Base-by-base conservation (phyloP, 306 rosid species). In the Hippophae gyantsensis region DNA sequence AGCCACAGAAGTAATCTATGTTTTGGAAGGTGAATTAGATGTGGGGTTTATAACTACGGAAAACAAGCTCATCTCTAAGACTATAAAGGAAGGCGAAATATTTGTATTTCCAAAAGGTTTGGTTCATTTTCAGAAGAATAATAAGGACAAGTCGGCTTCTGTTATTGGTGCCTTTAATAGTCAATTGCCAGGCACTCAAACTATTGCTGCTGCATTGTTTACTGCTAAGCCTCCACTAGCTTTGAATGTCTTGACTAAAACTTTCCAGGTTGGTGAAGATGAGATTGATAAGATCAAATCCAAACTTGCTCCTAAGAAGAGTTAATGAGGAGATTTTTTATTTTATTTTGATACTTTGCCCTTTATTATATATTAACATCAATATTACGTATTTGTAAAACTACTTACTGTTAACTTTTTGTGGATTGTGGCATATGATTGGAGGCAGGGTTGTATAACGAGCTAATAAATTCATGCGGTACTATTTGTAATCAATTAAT, bases 101-200 rank as follows among this genome's bases (percentile, higher is more conserved):
- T 92, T 87, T 68, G 92, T 66, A 57, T 92, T 92, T 69, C 96
- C 98, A 8, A 85, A 53, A 58, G 95, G 93, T 0, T 61, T 83
- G 44, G 84, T 87, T 63, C 96, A 92, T 53, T 92, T 81, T 70
- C 98, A 92, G 73, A 85, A 83, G 75, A 92, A 92, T 79, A 88
- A 78, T 44, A 93, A 72, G 1, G 54, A 69, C 5, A 70, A 23
- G 1, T 45, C 82, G 11, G 95, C 96, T 11, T 13, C 93, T 3
- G 96, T 76, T 5, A 72, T 92, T 60, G 50, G 95, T 3, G 99
- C 76, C 0, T 83, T 92, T 67, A 88, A 83, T 44, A 88, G 95
- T 48, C 99, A 92, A 67, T 63, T 92, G 41, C 99, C 90, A 3
- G 99, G 99, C 0, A 85, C 96, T 3, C 82, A 57, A 45, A 69